Conservation (phyloP, 2,329 filamentous ascomycete species). For the Laburnicola sp. region DNA sequence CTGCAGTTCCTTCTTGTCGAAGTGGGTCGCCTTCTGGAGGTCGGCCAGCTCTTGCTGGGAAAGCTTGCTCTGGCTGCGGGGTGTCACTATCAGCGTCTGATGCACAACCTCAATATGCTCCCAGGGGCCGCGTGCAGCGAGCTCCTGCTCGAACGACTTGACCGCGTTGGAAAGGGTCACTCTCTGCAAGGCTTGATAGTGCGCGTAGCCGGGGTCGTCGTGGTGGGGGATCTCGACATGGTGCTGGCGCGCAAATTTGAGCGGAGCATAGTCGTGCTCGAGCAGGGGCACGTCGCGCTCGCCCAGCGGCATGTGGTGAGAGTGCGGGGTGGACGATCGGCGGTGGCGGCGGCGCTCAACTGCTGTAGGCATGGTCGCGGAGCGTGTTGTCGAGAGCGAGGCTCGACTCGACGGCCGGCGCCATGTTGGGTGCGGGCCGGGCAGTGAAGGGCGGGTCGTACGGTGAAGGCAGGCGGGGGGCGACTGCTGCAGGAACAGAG, state of each 20-base stretch:
- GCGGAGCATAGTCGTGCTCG: constrained; percentile 24
- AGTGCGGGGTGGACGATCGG: not conserved
- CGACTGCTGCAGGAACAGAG: constrained; percentile 19
- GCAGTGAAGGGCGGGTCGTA: constrained; percentile 24
- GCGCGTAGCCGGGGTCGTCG: constrained; percentile 28
- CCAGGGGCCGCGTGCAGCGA: constrained; percentile 27
- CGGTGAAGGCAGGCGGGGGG: constrained; percentile 12
- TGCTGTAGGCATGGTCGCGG: constrained; percentile 14
- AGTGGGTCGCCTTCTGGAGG: constrained; percentile 95
- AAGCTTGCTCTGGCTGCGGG: constrained; percentile 89
- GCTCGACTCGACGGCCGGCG: not conserved
- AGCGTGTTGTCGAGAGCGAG: constrained; percentile 8
- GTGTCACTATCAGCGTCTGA: constrained; percentile 39
- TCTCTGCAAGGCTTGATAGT: constrained; percentile 28
- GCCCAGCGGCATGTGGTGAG: constrained; percentile 19
- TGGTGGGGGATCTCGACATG: constrained; percentile 24
- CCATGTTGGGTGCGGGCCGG: constrained; percentile 9
- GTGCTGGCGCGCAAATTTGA: constrained; percentile 40
- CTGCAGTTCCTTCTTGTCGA: constrained; percentile 99
- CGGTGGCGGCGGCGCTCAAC: constrained; percentile 7
- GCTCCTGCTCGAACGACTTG: constrained; percentile 26
- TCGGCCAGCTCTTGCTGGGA: constrained; percentile 94
- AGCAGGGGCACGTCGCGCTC: constrained; percentile 29
- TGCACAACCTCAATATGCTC: constrained; percentile 29
- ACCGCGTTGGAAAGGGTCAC: constrained; percentile 33